Evolutionary conservation across 164 flowering plant species (phyloP).

Genomic region (Tinospora cordifolia): DNA sequence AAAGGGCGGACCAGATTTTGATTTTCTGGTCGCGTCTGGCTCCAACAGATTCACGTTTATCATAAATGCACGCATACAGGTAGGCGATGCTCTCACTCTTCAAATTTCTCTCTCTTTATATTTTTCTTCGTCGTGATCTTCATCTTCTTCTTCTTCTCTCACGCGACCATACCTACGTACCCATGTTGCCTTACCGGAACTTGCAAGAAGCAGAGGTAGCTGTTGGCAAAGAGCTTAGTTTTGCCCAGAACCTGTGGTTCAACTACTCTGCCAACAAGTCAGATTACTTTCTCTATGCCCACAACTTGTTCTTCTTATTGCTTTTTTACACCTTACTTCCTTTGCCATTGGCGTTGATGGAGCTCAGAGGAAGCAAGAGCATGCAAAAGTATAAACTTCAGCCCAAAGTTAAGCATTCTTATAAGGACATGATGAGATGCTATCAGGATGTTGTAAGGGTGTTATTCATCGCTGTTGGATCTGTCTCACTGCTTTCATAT

Average conservation of each 20-base stretch:
- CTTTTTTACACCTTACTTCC: constrained; percentile 54
- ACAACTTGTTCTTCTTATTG: constrained; percentile 60
- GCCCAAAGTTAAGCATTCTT: constrained; percentile 50
- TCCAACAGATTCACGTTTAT: too few species aligned
- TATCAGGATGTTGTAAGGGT: constrained; percentile 55
- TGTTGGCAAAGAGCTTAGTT: constrained; percentile 48
- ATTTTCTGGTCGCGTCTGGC: too few species aligned
- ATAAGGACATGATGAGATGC: constrained; percentile 40
- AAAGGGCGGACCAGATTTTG: too few species aligned
- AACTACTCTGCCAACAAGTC: constrained; percentile 53
- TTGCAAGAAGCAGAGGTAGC: constrained; percentile 45
- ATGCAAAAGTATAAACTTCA: constrained; percentile 61
- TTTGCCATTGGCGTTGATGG: constrained; percentile 42
- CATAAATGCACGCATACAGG: too few species aligned
- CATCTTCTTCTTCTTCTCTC: too few species aligned
- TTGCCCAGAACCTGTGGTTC: constrained; percentile 66
- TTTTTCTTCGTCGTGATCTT: too few species aligned
- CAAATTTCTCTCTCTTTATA: too few species aligned
- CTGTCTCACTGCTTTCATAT: constrained; percentile 68
- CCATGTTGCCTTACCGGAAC: constrained; percentile 58
- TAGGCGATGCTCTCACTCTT: too few species aligned
- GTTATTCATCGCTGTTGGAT: constrained; percentile 63
- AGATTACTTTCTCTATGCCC: constrained; percentile 59
- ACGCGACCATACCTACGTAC: too few species aligned
- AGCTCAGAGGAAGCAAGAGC: constrained; percentile 25